Conservation (phyloP, 129 eudicot species). For the Flaveria bidentis region DNA sequence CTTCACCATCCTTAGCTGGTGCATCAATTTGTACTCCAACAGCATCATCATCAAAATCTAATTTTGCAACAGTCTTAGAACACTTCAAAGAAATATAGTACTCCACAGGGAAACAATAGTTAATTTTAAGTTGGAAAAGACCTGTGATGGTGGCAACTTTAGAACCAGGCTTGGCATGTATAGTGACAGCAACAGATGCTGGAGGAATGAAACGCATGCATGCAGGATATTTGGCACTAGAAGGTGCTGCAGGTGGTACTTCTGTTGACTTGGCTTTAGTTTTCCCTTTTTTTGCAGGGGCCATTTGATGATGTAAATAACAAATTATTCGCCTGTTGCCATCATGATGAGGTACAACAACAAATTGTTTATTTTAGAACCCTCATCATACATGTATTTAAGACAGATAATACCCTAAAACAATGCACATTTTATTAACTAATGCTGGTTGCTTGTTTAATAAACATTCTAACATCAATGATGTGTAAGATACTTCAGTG, state of each 20-base stretch:
- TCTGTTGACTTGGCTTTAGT: constrained; percentile 50
- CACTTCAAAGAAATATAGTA: not conserved
- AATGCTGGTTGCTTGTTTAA: too few species aligned
- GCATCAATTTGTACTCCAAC: constrained; percentile 97
- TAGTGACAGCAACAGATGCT: constrained; percentile 75
- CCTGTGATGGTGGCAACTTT: constrained; percentile 86
- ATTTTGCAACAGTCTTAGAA: not conserved
- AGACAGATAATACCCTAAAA: too few species aligned
- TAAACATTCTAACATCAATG: too few species aligned
- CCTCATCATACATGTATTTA: not conserved
- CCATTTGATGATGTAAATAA: constrained; percentile 39
- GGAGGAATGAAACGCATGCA: constrained; percentile 73
- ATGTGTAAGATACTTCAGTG: too few species aligned
- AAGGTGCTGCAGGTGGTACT: constrained; percentile 35
- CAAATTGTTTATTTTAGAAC: not conserved
- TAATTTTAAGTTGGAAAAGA: constrained; percentile 16
- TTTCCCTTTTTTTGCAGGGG: constrained; percentile 68
- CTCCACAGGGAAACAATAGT: not conserved
- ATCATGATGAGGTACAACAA: not conserved
- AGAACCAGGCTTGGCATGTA: constrained; percentile 98
- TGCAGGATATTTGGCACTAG: constrained; percentile 51
- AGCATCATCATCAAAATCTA: constrained; percentile 77
- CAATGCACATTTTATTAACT: too few species aligned
- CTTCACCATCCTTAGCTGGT: constrained; percentile 96
- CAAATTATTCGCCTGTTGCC: not conserved